Base-by-base conservation (phyloP, 257 asterid species). In the Forsythia viridissima region DNA sequence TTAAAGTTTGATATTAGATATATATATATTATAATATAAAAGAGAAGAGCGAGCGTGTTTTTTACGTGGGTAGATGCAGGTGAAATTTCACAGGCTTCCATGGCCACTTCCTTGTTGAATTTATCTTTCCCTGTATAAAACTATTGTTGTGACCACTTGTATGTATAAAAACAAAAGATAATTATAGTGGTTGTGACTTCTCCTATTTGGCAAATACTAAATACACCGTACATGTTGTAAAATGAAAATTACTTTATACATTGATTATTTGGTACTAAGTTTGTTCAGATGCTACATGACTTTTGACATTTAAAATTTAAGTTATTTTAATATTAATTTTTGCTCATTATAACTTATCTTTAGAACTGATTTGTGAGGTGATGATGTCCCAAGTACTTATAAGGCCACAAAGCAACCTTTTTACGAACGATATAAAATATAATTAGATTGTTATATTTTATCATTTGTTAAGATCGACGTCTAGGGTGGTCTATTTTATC, bases 1-100 rank as follows among this genome's bases (percentile, higher is more conserved):
- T 48, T 48, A 48, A 48, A 48, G 61, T 77, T 44, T 42, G 20
- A 15, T 2, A n/a, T 48, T 15, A 48, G 7, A 48, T 81, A 30
- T 1, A 30, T 55, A 24, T 24, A 24, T 79, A 38, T 78, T 48
- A 78, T 63, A 8, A 68, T 84, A 70, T 21, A 46, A 80, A 59
- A 59, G 12, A 66, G 37, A 52, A 67, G 80, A 81, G 78, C 81
- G 77, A 70, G 87, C 87, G 90, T 85, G 90, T 83, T 52, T 44
- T 82, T 73, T 86, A 79, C 85, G 82, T 84, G 84, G 87, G 77
- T 72, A 74, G 68, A 71, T 67, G 84, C 71, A 24, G 67, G 34
- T 34, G 20, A 67, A 48, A 39, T 74, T 75, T 70, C 75, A 65
- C 37, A 38, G 69, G 73, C 21, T 63, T 72, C 42, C 30, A 24